phyloP scores from a whole-genome alignment of 495 filamentous ascomycete species.

The Xylaria palmicola region DNA sequence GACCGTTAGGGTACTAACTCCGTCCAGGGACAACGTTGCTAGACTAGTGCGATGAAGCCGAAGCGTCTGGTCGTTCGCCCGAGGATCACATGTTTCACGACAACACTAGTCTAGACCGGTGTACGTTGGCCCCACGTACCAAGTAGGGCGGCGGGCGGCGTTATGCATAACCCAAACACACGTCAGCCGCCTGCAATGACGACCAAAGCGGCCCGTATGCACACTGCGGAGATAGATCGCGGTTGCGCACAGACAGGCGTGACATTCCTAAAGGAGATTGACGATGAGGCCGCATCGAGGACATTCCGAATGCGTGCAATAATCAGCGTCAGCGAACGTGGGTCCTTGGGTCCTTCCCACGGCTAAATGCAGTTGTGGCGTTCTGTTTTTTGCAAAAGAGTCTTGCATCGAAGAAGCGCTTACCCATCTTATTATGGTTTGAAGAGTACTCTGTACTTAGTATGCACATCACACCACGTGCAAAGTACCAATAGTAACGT shows the following conservation, averaged over 20 bases:
- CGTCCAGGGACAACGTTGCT: background rate
- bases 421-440: background rate
- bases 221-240: background rate
- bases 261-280: background rate
- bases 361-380: conserved; percentile 2
- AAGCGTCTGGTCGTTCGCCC: background rate
- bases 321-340: background rate
- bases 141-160: too few species aligned
- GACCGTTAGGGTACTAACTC: background rate
- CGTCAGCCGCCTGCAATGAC: background rate
- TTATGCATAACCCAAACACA: too few species aligned
- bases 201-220: background rate
- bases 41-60: background rate
- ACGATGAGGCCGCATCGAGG: conserved; percentile 1
- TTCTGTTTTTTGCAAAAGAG: conserved; percentile 7
- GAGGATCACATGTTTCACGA: background rate
- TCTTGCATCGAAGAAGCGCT: background rate
- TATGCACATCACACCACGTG: too few species aligned
- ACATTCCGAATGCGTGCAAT: background rate
- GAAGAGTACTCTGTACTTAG: too few species aligned
- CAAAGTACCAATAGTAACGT: too few species aligned
- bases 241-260: background rate
- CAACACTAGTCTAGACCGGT: background rate
- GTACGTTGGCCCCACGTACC: too few species aligned
- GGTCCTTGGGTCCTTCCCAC: background rate